A percentile compares a stretch with the other conserved stretches of the same genome.
These are phyloP conservation scores for Salix exigua DNA, from an alignment of 345 rosid species.

Conservation along the genomic window DNA sequence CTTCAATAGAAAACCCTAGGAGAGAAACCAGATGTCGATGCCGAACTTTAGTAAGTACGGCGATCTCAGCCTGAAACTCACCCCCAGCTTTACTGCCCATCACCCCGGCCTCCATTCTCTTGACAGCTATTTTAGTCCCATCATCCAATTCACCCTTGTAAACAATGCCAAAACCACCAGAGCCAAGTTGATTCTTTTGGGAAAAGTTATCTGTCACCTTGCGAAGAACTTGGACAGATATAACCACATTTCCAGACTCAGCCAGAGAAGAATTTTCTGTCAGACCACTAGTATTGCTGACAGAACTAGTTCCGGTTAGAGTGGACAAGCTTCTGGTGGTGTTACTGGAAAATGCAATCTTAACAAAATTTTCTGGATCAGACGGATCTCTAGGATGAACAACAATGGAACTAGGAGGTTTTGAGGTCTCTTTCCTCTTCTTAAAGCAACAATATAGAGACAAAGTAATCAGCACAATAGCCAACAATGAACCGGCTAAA, in stretches of 20 bases:
- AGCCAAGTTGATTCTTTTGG: slow-evolving; percentile 41
- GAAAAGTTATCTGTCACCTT: slow-evolving; percentile 44
- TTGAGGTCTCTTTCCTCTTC: slow-evolving; percentile 24
- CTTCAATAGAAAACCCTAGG: slow-evolving; percentile 40
- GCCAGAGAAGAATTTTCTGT: slow-evolving; percentile 30
- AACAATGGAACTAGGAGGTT: slow-evolving; percentile 25
- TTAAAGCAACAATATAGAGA: slow-evolving; percentile 19
- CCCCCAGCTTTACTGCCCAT: slow-evolving; percentile 32
- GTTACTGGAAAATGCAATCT: slow-evolving; percentile 26
- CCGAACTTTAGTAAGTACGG: slow-evolving; percentile 44
- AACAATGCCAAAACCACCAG: slow-evolving; percentile 52
- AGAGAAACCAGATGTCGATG: slow-evolving; percentile 53
- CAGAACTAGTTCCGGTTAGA: slow-evolving; percentile 28
- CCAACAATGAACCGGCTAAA: slow-evolving; percentile 10
- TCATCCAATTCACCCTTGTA: slow-evolving; percentile 53
- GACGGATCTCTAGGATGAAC: slow-evolving; percentile 40
- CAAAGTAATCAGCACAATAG: slow-evolving; percentile 18
- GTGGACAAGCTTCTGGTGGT: slow-evolving; percentile 26
- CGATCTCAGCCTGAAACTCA: slow-evolving; percentile 48
- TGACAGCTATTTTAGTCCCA: slow-evolving; percentile 51
- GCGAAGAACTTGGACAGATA: slow-evolving; percentile 47
- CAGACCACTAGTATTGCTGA: slow-evolving; percentile 33
- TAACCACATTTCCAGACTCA: slow-evolving; percentile 35
- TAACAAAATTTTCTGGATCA: slow-evolving; percentile 25
- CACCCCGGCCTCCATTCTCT: slow-evolving; percentile 49